These are phyloP conservation scores for Trichoderma gamsii DNA, from an alignment of 495 filamentous ascomycete species.

Conservation along the genomic window DNA sequence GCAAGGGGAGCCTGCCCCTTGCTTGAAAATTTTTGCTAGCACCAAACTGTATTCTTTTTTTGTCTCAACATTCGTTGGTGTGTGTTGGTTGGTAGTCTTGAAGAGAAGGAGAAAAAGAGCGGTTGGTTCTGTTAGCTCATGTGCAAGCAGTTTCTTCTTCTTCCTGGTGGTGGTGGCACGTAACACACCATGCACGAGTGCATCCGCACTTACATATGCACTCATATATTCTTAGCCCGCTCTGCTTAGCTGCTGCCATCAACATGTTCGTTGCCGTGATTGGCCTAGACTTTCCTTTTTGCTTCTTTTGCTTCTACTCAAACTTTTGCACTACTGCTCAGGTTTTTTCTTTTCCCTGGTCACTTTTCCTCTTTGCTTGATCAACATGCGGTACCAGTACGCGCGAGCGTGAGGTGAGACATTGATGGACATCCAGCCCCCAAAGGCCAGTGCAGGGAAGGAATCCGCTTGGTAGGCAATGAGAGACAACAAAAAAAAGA, in stretches of 20 bases:
- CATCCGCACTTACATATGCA: slow-evolving; percentile 9
- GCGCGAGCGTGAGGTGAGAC: no score
- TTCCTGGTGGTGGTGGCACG: no score
- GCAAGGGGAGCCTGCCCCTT: slow-evolving; percentile 9
- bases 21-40: neutral
- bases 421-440: no score
- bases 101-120: no score
- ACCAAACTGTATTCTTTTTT: neutral
- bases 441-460: no score
- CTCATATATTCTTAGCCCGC: neutral
- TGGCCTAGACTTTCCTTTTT: neutral
- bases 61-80: neutral
- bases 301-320: neutral
- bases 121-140: no score
- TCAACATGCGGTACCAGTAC: no score
- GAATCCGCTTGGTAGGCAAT: no score
- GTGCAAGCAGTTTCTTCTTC: no score
- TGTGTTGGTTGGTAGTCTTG: neutral
- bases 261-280: neutral
- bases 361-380: no score
- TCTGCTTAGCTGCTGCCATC: neutral
- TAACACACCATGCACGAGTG: slow-evolving; percentile 1
- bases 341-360: no score
- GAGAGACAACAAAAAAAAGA: no score
- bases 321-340: neutral